Evolutionary conservation across 2,329 filamentous ascomycete species (phyloP), one percentile per base, ranked within the genome.

Genomic region (Monosporascus sp.): DNA sequence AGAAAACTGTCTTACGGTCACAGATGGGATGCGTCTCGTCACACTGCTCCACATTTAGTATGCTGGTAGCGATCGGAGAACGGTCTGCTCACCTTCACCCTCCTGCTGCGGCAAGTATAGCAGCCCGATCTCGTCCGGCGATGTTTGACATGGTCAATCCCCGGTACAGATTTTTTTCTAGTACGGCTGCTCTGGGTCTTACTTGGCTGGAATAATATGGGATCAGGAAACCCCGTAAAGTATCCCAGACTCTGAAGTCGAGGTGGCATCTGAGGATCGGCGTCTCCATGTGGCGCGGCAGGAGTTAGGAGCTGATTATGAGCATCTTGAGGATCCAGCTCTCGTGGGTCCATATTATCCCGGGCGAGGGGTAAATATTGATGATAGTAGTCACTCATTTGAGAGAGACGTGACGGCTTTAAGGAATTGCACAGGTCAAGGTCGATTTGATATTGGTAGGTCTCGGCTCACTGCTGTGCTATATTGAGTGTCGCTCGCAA

Each of bases 51-150:
- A 38, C 52, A 51, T 43, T 71, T 59, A 71, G 65, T 51, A 56
- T 43, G 62, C 55, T 63, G 54, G 43, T 45, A 36, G 43, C 41
- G 17, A 50, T 5, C 38, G 38, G 41, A 18, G 15, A 14, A 24
- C 44, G 24, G 36, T 37, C 41, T 39, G n/a, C 66, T 59, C 74
- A 85, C 84, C 78, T 88, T 97, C 50, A 97, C 92, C 69, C 94
- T 83, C 60, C 94, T 83, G 63, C 86, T 87, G 54, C 94, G 83
- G 71, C 94, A 99, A 47, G 92, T 97, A 60, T 79, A 97, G 73
- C 94, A 99, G 27, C 94, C 94, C 58, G 91, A 97, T 62, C 94
- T 82, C 44, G 94, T 97, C 61, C 94, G 85, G 57, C 92, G 87
- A 69, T 97, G 93, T 72, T 97, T 97, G 61, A 95, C 88, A 65